These are phyloP conservation scores for Rhododendron ferrugineum DNA, from an alignment of 148 eudicot species.

Conservation along the genomic window DNA sequence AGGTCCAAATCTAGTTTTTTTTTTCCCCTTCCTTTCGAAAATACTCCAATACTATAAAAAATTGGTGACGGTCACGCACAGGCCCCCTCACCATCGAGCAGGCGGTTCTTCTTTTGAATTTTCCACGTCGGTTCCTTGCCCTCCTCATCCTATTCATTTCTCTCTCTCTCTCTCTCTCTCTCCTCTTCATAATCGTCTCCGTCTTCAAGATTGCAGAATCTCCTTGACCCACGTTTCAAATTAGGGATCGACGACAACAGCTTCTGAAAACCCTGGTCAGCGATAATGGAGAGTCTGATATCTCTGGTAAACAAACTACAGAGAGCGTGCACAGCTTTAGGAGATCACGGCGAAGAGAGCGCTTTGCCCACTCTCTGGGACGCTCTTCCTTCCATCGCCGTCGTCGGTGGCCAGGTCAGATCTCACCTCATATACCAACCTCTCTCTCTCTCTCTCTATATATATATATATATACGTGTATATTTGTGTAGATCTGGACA, in stretches of 20 bases:
- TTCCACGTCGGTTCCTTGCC: neutral
- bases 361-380: conserved; percentile 99
- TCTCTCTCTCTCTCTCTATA: neutral
- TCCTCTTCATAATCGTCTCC: neutral
- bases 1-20: too few relatives aligned
- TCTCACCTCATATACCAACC: conserved; percentile 7
- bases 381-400: conserved; percentile 91
- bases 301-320: conserved; percentile 77
- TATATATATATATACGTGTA: too few relatives aligned
- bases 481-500: neutral
- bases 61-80: neutral
- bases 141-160: neutral
- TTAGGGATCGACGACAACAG: neutral
- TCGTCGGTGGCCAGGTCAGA: conserved; percentile 97
- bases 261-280: conserved; percentile 1
- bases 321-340: conserved; percentile 93
- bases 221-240: neutral
- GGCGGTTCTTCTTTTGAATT: conserved; percentile 7
- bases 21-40: too few relatives aligned
- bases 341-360: conserved; percentile 90
- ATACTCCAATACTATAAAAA: too few relatives aligned
- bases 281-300: conserved; percentile 77
- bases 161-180: neutral
- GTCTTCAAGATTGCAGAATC: neutral
- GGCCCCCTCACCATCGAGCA: neutral